Conservation (phyloP, 2,329 filamentous ascomycete genomes). For the Podosphaera fusca region DNA sequence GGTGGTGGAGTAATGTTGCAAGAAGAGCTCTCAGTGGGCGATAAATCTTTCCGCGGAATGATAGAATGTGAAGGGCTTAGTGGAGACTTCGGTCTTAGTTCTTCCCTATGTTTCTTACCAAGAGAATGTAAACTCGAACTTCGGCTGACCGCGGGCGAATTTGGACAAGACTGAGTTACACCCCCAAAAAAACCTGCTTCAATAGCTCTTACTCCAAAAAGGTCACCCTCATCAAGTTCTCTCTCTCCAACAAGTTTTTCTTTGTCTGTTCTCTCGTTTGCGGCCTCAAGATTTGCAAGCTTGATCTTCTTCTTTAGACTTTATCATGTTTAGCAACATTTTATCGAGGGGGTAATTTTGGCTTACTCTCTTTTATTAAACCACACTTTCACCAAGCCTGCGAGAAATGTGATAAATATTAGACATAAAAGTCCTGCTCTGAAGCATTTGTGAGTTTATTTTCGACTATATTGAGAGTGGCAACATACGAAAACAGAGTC, state of each 20-base stretch:
- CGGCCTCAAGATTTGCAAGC: slow-evolving; percentile 6
- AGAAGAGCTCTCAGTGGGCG: too few species aligned
- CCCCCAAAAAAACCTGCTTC: slow-evolving; percentile 11
- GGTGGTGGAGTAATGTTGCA: too few species aligned
- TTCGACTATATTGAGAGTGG: background rate
- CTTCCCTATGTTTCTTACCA: background rate
- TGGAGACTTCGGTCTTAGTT: too few species aligned
- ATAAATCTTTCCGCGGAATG: too few species aligned
- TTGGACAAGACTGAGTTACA: slow-evolving; percentile 10
- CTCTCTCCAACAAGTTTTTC: slow-evolving; percentile 7
- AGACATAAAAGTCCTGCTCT: slow-evolving; percentile 4
- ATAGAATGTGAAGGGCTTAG: too few species aligned
- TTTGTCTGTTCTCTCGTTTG: slow-evolving; percentile 4
- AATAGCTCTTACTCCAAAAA: slow-evolving; percentile 10
- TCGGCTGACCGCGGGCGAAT: slow-evolving; percentile 6
- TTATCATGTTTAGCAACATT: background rate
- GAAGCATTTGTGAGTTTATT: background rate
- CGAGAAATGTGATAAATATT: slow-evolving; percentile 7
- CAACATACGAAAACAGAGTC: background rate
- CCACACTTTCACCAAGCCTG: slow-evolving; percentile 8
- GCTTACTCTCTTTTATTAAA: slow-evolving; percentile 11
- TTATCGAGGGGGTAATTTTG: too few species aligned
- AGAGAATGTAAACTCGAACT: slow-evolving; percentile 1
- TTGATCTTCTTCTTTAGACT: slow-evolving; percentile 7
- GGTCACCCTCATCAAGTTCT: slow-evolving; percentile 8